Base-by-base conservation (phyloP, 2,329 filamentous ascomycete genomes). In the Aspergillus fijiensis region DNA sequence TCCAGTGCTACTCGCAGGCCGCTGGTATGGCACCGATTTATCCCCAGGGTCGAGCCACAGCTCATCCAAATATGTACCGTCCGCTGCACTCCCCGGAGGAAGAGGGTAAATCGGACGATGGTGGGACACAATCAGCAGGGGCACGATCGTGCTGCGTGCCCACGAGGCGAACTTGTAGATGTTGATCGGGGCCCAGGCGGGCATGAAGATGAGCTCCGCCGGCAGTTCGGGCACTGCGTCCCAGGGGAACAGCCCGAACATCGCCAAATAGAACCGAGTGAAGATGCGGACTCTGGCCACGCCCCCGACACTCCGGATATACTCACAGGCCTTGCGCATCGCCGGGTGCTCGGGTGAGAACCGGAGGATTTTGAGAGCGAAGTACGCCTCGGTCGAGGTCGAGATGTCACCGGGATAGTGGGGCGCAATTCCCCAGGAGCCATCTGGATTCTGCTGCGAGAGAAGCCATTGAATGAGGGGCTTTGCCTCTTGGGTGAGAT, bases 171-270 rank as follows among this genome's bases (percentile, higher is more conserved):
- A 49, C 0, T 35, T 58, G 57, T 75, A 76, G n/a, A 77, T 70
- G 57, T 67, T 74, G 42, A 76, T 59, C 0, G 70, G 69, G 9
- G 57, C 55, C 4, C 50, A 57, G 7, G 65, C 16, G 0, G 74
- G 72, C 19, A 75, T 49, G 5, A 76, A 56, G 16, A 76, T 73
- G 0, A 77, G 39, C 16, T 77, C 74, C 3, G 65, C 64, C 0
- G 74, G 73, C 10, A 76, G 29, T 51, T 76, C 58, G 1, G 74
- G 73, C 1, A 75, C 61, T 1, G 69, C 67, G 9, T 58, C 47
- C 73, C 74, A 77, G 2, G 72, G 71, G 25, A 75, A 65, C 1
- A 77, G 58, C 5, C 74, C 74, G 53, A 76, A 73, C 9, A 45
- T 57, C 2, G 71, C 71, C 0, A 73, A 39, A 39, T 58, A 72